Evolutionary conservation across 2,329 filamentous ascomycete species (phyloP).

Genomic region (Paracorniculantispora psalliotae): DNA sequence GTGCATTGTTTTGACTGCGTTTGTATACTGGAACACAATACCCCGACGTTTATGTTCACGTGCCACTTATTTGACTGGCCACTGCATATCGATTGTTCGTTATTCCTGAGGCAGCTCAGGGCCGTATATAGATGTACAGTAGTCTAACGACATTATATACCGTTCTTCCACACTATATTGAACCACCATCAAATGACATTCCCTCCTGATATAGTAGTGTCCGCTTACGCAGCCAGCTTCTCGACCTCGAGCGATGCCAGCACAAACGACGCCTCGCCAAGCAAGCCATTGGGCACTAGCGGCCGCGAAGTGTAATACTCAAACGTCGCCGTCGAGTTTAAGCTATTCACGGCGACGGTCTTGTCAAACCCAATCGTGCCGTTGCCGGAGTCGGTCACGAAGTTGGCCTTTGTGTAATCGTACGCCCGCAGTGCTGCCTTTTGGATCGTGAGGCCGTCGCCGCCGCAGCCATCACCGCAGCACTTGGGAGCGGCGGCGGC

Average conservation of each 20-base stretch:
- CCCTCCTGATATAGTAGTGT: no score
- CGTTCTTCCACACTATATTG: background rate
- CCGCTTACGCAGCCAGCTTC: background rate
- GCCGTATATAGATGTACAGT: background rate
- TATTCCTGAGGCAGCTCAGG: background rate
- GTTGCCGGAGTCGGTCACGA: constrained; percentile 11
- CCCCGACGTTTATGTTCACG: background rate
- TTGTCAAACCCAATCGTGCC: constrained; percentile 27
- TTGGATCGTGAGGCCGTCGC: background rate
- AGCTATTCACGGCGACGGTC: constrained; percentile 35
- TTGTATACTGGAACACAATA: background rate
- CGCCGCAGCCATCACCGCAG: background rate
- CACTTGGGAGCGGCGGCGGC: background rate
- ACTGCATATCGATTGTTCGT: background rate
- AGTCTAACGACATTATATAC: background rate
- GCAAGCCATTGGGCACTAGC: constrained; percentile 31
- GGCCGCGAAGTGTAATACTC: constrained; percentile 35
- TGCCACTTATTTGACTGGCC: background rate
- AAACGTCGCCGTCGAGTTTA: constrained; percentile 36
- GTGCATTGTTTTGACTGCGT: background rate
- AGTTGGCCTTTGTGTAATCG: constrained; percentile 11
- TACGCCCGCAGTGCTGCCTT: constrained; percentile 14
- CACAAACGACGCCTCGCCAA: constrained; percentile 33
- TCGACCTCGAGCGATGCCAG: constrained; percentile 35
- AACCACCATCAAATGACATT: background rate